Conservation (phyloP, 23 red algal species). For the Cyanidioschyzon merolae region DNA sequence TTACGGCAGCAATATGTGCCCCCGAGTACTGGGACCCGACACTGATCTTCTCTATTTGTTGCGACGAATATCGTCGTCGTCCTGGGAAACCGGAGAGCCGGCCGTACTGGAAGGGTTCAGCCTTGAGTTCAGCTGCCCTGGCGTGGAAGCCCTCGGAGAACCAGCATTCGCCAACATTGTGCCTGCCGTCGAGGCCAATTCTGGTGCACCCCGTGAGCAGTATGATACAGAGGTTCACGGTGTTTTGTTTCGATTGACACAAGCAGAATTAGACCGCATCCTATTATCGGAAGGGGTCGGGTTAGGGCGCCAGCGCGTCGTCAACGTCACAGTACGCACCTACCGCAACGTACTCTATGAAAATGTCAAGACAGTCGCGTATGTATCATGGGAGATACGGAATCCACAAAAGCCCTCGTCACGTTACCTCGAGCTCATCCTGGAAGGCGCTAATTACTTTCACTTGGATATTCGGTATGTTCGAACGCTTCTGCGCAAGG, state of each 20-base stretch:
- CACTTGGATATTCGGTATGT: neutral
- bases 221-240: constrained; percentile 22
- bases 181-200: neutral
- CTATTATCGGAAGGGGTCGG: constrained; percentile 12
- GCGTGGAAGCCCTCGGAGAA: constrained; percentile 25
- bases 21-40: constrained; percentile 40
- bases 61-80: constrained; percentile 36
- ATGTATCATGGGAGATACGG: neutral
- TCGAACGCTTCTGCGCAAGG: neutral
- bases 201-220: neutral
- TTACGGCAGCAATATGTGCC: constrained; percentile 82
- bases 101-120: constrained; percentile 22
- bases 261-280: constrained; percentile 1
- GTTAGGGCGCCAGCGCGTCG: neutral
- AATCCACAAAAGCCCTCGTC: neutral
- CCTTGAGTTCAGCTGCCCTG: constrained; percentile 46
- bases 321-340: neutral
- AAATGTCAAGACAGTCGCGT: neutral
- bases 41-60: constrained; percentile 3
- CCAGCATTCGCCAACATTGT: constrained; percentile 54
- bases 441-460: constrained; percentile 2
- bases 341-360: neutral
- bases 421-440: neutral
- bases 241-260: constrained; percentile 41
- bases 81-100: neutral